phyloP scores from a whole-genome alignment of 176 grass and related monocot genomes.

The Musa schizocarpa region DNA sequence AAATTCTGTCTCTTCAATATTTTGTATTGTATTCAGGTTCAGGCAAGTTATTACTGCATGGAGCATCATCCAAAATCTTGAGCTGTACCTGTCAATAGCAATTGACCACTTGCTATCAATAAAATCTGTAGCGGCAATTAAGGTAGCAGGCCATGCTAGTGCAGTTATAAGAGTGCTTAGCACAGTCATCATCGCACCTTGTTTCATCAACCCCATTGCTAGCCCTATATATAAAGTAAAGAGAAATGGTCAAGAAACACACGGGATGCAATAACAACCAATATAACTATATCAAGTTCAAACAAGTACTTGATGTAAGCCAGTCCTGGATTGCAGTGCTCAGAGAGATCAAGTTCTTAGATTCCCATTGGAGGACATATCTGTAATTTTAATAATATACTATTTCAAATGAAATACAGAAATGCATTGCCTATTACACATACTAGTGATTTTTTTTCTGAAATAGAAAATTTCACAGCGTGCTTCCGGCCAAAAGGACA shows the following conservation, averaged over 20 bases:
- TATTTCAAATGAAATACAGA: not conserved
- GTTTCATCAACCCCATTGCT: constrained; percentile 71
- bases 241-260: constrained; percentile 14
- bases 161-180: constrained; percentile 64
- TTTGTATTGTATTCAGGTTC: not conserved
- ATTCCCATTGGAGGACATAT: constrained; percentile 84
- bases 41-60: not conserved
- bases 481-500: not conserved
- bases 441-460: not conserved
- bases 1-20: no score
- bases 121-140: constrained; percentile 77
- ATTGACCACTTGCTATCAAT: constrained; percentile 92
- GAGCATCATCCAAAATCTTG: not conserved
- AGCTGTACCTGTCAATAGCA: constrained; percentile 75
- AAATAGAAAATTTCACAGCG: not conserved
- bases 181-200: constrained; percentile 87
- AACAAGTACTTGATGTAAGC: constrained; percentile 64
- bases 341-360: constrained; percentile 66
- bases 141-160: constrained; percentile 72
- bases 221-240: constrained; percentile 31
- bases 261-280: not conserved
- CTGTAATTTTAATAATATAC: constrained; percentile 32
- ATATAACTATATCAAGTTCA: constrained; percentile 9
- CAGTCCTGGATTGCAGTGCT: constrained; percentile 92
- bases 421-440: not conserved